Evolutionary conservation across 2,329 filamentous ascomycete genomes (phyloP), one percentile per base, ranked within the genome.

Genomic region (Stagonosporopsis rhizophila): DNA sequence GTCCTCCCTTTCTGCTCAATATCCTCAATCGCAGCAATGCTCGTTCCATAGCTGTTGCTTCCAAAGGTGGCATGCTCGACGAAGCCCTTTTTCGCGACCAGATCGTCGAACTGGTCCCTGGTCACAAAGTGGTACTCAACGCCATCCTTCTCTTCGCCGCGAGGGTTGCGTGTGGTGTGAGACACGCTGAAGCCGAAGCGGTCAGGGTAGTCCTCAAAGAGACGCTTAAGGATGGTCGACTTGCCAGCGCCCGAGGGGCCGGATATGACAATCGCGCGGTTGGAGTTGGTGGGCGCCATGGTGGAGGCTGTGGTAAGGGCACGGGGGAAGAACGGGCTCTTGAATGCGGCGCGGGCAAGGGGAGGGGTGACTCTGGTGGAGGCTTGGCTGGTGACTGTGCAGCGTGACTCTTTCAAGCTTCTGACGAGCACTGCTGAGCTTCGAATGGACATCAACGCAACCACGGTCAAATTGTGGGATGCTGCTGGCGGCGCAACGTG

Each of bases 41-140:
- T 91, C 5, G 92, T 96, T 53, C 93, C 93, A 78, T 97, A 97
- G 71, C 86, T 81, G 79, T 97, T 96, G 51, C 87, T 88, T 37
- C 92, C 88, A 75, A 96, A 97, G 74, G 89, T 81, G 51, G 93
- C 93, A 80, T 90, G 86, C 82, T 97, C 93, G 60, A 96, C 88
- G 77, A 97, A 96, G 11, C 87, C 89, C 52, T 84, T 79, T 20
- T 79, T 67, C 0, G 80, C 80, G 1, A 90, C 71, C 27, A 89
- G 61, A n/a, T 81, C 74, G 37, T 74, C 68, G 61, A 89, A 77
- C 12, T 77, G 77, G 42, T 83, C 78, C 14, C 69, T 70, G 5
- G 77, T 80, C 64, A 91, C 78, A 64, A 90, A 90, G 67, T 89
- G 86, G 82, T 97, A 97, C 77, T 96, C 87, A 38, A 86, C 82